phyloP scores from a whole-genome alignment of 208 protist genomes.

The Tetramitus jugosus region DNA sequence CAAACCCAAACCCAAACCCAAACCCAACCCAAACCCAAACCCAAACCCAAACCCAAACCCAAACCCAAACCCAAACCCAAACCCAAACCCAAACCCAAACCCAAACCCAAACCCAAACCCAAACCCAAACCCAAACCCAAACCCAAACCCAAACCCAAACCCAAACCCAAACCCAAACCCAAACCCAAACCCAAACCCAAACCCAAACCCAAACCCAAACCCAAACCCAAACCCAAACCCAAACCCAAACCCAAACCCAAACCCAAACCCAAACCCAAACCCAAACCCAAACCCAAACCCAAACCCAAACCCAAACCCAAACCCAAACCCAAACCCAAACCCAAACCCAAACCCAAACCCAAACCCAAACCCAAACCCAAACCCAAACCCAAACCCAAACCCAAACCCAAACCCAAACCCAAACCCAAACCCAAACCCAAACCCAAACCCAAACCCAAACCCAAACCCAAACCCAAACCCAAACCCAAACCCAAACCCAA shows the following conservation, averaged over 20 bases:
- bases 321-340: conserved; percentile 45
- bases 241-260: conserved; percentile 42
- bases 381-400: conserved; percentile 42
- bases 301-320: conserved; percentile 44
- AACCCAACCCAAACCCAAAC: no score
- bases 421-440: conserved; percentile 35
- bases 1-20: conserved; percentile 41
- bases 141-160: conserved; percentile 44
- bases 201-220: conserved; percentile 44
- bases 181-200: conserved; percentile 37
- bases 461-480: conserved; percentile 43
- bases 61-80: conserved; percentile 46
- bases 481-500: conserved; percentile 45
- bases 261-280: conserved; percentile 40
- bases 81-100: conserved; percentile 23
- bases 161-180: conserved; percentile 43
- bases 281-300: conserved; percentile 41
- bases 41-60: conserved; percentile 41
- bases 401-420: conserved; percentile 39
- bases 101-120: conserved; percentile 43
- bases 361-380: conserved; percentile 46
- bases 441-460: conserved; percentile 41
- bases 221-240: conserved; percentile 21
- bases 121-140: conserved; percentile 41
- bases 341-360: conserved; percentile 48